Evolutionary conservation across 176 grass and related monocot genomes (phyloP).

Genomic region (Poa annua): DNA sequence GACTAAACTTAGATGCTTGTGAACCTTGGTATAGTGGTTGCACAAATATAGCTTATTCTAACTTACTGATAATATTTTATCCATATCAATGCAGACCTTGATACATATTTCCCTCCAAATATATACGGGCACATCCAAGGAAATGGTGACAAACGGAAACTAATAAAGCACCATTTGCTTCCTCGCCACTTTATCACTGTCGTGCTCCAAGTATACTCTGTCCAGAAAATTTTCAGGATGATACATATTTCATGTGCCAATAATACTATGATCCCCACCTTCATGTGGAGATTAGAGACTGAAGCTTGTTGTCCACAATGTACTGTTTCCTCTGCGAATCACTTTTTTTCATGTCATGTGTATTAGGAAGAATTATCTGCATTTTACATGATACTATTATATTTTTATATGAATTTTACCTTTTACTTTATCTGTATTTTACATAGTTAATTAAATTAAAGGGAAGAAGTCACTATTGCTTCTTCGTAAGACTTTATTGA

Average conservation of each 20-base stretch:
- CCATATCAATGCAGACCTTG: conserved; percentile 48
- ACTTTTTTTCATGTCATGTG: no score
- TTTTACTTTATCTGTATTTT: no score
- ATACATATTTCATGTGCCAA: conserved; percentile 11
- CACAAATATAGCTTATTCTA: background rate
- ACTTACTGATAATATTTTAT: background rate
- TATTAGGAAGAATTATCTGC: no score
- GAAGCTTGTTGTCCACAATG: background rate
- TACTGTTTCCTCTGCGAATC: no score
- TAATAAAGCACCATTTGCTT: conserved; percentile 66
- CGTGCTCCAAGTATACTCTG: conserved; percentile 68
- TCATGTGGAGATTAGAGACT: background rate
- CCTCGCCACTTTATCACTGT: conserved; percentile 73
- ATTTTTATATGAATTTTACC: no score
- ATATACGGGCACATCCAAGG: conserved; percentile 96
- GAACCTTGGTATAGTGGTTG: background rate
- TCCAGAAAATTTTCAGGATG: conserved; percentile 38
- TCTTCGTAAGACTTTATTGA: no score
- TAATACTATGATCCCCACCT: background rate
- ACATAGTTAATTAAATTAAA: no score
- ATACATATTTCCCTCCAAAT: conserved; percentile 30
- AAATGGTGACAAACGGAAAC: conserved; percentile 59
- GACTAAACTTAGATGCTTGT: conserved; percentile 56
- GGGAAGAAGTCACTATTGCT: no score
- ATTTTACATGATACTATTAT: no score